Percentiles rank a stretch among this genome's conserved stretches.
These are phyloP conservation scores for Tephrocybe sp. DNA, from an alignment of 768 basidiomycete species.

Conservation along the genomic window DNA sequence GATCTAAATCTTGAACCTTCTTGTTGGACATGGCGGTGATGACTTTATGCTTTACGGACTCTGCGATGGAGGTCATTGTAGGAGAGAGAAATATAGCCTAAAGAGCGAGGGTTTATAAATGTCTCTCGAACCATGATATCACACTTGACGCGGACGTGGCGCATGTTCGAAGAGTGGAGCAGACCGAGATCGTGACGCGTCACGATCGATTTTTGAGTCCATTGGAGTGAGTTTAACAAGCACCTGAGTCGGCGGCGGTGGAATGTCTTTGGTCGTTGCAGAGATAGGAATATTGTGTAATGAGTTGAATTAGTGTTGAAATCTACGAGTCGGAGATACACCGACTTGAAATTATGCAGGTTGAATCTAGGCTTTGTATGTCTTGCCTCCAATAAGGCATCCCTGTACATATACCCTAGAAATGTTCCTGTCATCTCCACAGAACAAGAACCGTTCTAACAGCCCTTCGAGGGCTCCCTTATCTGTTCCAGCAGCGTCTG, in stretches of 20 bases:
- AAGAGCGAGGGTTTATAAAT: not conserved
- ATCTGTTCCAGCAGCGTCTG: constrained; percentile 29
- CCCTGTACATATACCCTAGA: constrained; percentile 84
- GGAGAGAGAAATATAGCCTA: too few relatives aligned
- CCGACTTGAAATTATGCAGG: too few relatives aligned
- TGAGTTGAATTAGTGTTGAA: too few relatives aligned
- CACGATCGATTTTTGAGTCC: too few relatives aligned
- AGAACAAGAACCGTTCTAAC: constrained; percentile 85
- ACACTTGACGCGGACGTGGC: not conserved
- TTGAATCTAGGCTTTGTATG: constrained; percentile 21
- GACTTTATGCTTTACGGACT: constrained; percentile 20
- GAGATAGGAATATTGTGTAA: too few relatives aligned
- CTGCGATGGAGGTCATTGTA: constrained; percentile 3
- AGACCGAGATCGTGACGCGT: not conserved
- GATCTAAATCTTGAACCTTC: constrained; percentile 34
- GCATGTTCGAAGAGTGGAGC: not conserved
- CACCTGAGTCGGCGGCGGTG: too few relatives aligned
- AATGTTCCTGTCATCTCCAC: constrained; percentile 87
- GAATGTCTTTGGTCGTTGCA: too few relatives aligned
- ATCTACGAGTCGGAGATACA: too few relatives aligned
- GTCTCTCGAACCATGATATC: not conserved
- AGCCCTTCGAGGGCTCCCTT: constrained; percentile 30
- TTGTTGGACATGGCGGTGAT: constrained; percentile 25
- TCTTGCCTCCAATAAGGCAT: constrained; percentile 68
- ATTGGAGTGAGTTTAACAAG: too few relatives aligned